phyloP scores from a whole-genome alignment of 805 yeast species.

The Ogataea trehalophila region DNA sequence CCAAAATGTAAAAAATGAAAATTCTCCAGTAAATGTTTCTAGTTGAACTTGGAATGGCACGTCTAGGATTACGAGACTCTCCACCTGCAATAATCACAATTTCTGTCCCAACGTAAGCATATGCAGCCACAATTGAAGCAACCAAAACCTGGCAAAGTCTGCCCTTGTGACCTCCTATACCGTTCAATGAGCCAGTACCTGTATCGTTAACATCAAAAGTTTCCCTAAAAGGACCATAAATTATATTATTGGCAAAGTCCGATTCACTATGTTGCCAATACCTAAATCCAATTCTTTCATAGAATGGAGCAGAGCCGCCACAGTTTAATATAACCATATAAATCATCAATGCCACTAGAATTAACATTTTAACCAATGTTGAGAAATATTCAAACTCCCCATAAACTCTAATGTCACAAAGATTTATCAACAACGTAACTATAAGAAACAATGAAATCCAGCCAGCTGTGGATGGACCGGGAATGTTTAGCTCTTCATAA shows the following conservation, averaged over 20 bases:
- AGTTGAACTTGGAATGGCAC: slow-evolving; percentile 72
- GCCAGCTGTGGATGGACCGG: slow-evolving; percentile 54
- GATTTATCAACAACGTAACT: slow-evolving; percentile 43
- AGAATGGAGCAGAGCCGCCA: slow-evolving; percentile 47
- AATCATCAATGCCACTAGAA: slow-evolving; percentile 50
- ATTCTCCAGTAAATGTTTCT: slow-evolving; percentile 70
- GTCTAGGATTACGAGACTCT: slow-evolving; percentile 78
- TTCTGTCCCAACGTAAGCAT: slow-evolving; percentile 79
- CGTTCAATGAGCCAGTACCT: slow-evolving; percentile 49
- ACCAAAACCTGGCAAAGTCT: slow-evolving; percentile 55
- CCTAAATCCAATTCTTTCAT: slow-evolving; percentile 53
- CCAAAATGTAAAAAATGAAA: slow-evolving; percentile 55
- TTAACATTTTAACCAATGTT: slow-evolving; percentile 51
- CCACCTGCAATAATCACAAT: slow-evolving; percentile 81
- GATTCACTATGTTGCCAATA: slow-evolving; percentile 61
- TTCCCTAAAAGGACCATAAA: slow-evolving; percentile 72
- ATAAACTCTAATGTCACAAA: slow-evolving; percentile 65
- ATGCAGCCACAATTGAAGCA: slow-evolving; percentile 61
- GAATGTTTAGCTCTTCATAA: slow-evolving; percentile 51
- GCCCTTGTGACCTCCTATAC: slow-evolving; percentile 59
- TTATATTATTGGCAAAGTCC: slow-evolving; percentile 39
- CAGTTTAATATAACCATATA: slow-evolving; percentile 61
- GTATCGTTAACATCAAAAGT: slow-evolving; percentile 60
- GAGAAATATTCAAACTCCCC: slow-evolving; percentile 71
- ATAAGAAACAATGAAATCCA: slow-evolving; percentile 59